Evolutionary conservation across 768 basidiomycete species (phyloP).

Genomic region (Hortiboletus flavorubellus): DNA sequence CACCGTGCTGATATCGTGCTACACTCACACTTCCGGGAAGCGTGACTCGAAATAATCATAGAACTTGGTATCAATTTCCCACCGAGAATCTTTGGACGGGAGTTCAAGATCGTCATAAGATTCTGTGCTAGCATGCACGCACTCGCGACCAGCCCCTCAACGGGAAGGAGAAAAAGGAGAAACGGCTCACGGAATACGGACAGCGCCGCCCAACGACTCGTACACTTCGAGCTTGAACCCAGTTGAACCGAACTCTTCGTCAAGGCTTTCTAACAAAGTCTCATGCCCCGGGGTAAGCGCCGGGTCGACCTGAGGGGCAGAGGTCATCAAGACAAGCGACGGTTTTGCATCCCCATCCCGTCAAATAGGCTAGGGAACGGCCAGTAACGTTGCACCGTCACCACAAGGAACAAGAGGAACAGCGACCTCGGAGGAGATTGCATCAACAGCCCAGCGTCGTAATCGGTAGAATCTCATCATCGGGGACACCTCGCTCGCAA

Average conservation of each 20-base stretch:
- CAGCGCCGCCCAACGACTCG: conserved; percentile 35
- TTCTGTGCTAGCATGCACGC: conserved; percentile 42
- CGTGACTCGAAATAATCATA: conserved; percentile 34
- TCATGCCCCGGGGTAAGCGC: conserved; percentile 13
- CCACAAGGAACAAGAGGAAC: conserved; percentile 7
- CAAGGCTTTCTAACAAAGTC: conserved; percentile 22
- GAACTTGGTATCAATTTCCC: conserved; percentile 28
- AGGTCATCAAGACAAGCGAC: conserved; percentile 6
- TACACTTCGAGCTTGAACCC: conserved; percentile 31
- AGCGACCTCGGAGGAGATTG: not conserved
- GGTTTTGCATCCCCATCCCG: not conserved
- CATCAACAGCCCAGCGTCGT: not conserved
- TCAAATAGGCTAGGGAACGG: not conserved
- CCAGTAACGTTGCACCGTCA: conserved; percentile 10
- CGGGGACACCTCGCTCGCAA: conserved; percentile 5
- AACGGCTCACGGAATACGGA: conserved; percentile 31
- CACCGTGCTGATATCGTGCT: not conserved
- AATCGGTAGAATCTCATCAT: not conserved
- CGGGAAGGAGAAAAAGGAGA: not conserved
- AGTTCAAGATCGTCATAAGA: conserved; percentile 48
- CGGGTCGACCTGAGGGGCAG: conserved; percentile 29
- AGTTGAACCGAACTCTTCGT: conserved; percentile 18
- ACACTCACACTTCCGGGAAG: conserved; percentile 58
- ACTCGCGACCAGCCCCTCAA: not conserved
- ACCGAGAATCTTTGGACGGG: conserved; percentile 46